Evolutionary conservation across 768 basidiomycete species (phyloP).

Genomic region (Steccherinum ochraceum): DNA sequence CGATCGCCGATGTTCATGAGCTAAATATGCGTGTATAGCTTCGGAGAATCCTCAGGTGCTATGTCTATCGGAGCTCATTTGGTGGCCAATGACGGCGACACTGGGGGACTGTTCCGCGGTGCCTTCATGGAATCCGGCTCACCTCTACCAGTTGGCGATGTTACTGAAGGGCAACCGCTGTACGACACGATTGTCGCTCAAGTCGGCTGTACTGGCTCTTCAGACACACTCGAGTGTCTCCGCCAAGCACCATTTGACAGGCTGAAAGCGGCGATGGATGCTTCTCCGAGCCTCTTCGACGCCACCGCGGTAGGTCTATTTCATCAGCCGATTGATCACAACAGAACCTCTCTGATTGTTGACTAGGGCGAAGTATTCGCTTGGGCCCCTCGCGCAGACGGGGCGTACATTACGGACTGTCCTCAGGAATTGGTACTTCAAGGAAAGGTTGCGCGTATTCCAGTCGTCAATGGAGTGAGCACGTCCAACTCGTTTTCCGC

Average conservation of each 20-base stretch:
- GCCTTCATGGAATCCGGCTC: conserved; percentile 32
- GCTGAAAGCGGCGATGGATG: conserved; percentile 27
- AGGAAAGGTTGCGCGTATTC: conserved; percentile 41
- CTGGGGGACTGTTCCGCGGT: conserved; percentile 20
- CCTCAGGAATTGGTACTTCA: conserved; percentile 34
- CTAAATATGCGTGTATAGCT: too few relatives aligned
- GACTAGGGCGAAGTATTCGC: conserved; percentile 11
- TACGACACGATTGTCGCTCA: conserved; percentile 36
- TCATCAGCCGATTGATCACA: too few relatives aligned
- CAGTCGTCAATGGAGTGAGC: conserved; percentile 38
- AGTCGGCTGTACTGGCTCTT: conserved; percentile 28
- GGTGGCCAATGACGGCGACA: conserved; percentile 15
- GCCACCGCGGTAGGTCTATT: too few relatives aligned
- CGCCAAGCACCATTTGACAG: conserved; percentile 27
- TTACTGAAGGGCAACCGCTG: conserved; percentile 22
- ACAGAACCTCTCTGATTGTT: too few relatives aligned
- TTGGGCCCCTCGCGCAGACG: conserved; percentile 47
- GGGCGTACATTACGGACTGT: conserved; percentile 37
- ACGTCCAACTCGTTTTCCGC: too few relatives aligned
- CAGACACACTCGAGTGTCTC: conserved; percentile 38
- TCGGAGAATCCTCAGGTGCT: conserved; percentile 35
- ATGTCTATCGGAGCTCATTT: conserved; percentile 26
- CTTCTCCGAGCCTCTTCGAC: conserved; percentile 24
- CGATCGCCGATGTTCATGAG: too few relatives aligned
- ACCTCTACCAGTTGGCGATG: conserved; percentile 9